Base-by-base conservation (phyloP, 1,139 yeast species). In the Lodderomyces pseudojiufengensis region DNA sequence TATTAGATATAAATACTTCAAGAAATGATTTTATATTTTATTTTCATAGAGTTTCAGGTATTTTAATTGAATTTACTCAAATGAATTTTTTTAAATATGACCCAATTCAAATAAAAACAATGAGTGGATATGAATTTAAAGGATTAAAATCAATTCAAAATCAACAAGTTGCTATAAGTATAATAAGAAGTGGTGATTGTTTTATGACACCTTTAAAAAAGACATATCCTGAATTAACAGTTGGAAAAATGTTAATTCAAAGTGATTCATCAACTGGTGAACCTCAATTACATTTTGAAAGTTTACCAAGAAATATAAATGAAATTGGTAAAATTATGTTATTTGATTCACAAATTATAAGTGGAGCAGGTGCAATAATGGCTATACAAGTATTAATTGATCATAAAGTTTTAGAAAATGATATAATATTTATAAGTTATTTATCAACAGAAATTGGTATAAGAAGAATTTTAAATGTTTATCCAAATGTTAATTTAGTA, bases 351-450 rank as follows among this genome's bases (percentile, higher is more conserved):
- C 97, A 90, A 55, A 70, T 87, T 33, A 82, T 87, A 18, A 82
- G 95, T 31, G 98, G 97, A 2, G 95, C 96, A 0, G 95, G 95
- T 0, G 81, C 90, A 3, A 84, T 87, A 33, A 92, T 92, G 97
- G 95, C 97, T 0, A 77, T 87, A 31, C 94, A 88, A 49, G 90
- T 92, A 4, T 64, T 92, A 39, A 49, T 84, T 12, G 97, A 92
- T 54, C 95, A 90, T 54, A 83, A 81, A 12, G 81, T 85, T n/a
- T 50, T 56, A 5, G 72, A 76, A 36, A 63, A 70, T 29, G 74
- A 84, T 46, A 84, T 92, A 29, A 71, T 82, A 3, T 68, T 88
- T 36, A 78, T 90, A 23, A 65, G 81, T 11, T 85, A 84, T 52
- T 58, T 84, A 41, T 85, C 88, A n/a, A 80, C 95, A 0, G 95